A percentile compares a stretch with the other conserved stretches of the same genome.
Conservation (phyloP, 1,284 basidiomycete genomes). For the Marasmius fiardii region DNA sequence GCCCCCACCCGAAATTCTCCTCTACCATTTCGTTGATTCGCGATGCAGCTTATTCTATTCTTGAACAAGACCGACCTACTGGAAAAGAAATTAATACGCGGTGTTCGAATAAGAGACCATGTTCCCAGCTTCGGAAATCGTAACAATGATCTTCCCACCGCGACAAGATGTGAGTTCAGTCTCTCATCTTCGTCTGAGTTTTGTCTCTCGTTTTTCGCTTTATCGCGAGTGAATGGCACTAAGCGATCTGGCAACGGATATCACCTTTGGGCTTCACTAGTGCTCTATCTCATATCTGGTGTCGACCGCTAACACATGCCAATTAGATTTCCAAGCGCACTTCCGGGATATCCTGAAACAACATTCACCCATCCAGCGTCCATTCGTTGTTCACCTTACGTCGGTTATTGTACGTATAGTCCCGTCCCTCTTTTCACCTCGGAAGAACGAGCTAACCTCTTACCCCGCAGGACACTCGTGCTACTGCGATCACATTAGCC, state of each 20-base stretch:
- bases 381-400: slow-evolving; percentile 70
- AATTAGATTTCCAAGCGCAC: slow-evolving; percentile 17
- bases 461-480: slow-evolving; percentile 55
- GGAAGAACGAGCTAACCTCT: background rate
- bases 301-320: background rate
- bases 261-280: too few species aligned
- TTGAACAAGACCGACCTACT: slow-evolving; percentile 70
- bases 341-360: slow-evolving; percentile 21
- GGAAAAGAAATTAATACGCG: slow-evolving; percentile 60
- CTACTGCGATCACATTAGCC: slow-evolving; percentile 63
- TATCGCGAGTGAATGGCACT: too few species aligned
- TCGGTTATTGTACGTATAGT: slow-evolving; percentile 40
- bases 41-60: slow-evolving; percentile 28
- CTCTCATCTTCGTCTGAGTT: too few species aligned
- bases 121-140: slow-evolving; percentile 62
- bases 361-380: slow-evolving; percentile 56
- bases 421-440: background rate
- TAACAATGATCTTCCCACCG: slow-evolving; percentile 52
- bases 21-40: background rate
- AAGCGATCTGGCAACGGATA: too few species aligned
- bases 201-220: too few species aligned
- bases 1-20: background rate
- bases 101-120: slow-evolving; percentile 55
- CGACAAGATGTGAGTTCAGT: slow-evolving; percentile 51
- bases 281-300: background rate